phyloP scores from a whole-genome alignment of 495 filamentous ascomycete species.

The Tuber borchii region DNA sequence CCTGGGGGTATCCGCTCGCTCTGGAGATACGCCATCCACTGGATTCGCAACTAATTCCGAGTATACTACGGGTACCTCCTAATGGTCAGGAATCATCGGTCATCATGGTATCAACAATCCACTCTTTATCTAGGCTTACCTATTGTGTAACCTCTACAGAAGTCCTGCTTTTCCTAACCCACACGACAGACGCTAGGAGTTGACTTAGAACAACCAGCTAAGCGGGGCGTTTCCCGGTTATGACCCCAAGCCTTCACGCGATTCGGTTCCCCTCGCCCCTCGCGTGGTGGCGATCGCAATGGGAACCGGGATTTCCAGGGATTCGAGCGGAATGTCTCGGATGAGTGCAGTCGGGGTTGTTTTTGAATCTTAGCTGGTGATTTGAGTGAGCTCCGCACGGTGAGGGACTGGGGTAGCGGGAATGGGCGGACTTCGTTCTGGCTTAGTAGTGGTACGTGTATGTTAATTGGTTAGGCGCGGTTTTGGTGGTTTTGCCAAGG shows the following conservation, averaged over 20 bases:
- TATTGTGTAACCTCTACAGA: background rate
- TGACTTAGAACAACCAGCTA: background rate
- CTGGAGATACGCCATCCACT: background rate
- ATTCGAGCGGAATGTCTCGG: background rate
- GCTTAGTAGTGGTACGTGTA: no score
- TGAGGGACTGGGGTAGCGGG: no score
- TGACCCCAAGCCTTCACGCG: background rate
- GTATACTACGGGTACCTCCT: no score
- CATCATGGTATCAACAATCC: background rate
- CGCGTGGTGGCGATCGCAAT: background rate
- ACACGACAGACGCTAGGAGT: background rate
- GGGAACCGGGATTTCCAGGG: background rate
- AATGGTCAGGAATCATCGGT: background rate
- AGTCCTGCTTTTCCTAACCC: background rate
- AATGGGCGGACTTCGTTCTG: no score
- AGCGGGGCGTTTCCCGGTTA: background rate
- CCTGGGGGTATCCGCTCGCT: background rate
- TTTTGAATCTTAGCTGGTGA: background rate
- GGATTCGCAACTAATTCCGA: background rate
- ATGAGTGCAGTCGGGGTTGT: background rate
- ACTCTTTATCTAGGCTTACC: background rate
- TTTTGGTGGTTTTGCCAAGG: no score
- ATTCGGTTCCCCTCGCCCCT: background rate
- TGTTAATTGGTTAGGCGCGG: no score
- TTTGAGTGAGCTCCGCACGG: background rate